A percentile compares a stretch with the other conserved stretches of the same genome.
These are phyloP conservation scores for Mucor mucedo DNA, from an alignment of 371 early-diverging fungal genomes.

Conservation along the genomic window DNA sequence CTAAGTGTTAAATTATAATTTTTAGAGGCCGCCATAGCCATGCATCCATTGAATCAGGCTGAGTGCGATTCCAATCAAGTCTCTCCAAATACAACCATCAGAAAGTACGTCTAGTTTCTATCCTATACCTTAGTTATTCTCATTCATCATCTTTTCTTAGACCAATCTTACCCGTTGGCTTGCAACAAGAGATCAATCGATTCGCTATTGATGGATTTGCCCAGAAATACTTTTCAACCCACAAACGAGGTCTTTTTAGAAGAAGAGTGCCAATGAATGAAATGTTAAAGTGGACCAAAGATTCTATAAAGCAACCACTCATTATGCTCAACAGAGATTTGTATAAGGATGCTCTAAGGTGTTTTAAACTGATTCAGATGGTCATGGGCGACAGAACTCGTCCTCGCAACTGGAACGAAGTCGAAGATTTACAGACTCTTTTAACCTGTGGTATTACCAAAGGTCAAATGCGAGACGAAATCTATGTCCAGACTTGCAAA, in stretches of 20 bases:
- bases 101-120: conserved; percentile 11
- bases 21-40: conserved; percentile 54
- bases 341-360: conserved; percentile 84
- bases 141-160: conserved; percentile 20
- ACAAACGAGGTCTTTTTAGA: conserved; percentile 84
- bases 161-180: conserved; percentile 62
- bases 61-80: conserved; percentile 9
- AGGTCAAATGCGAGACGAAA: conserved; percentile 89
- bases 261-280: conserved; percentile 87
- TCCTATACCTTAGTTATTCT: neutral
- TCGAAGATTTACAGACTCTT: conserved; percentile 75
- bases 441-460: conserved; percentile 77
- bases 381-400: conserved; percentile 80
- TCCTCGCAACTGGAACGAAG: conserved; percentile 33
- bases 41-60: conserved; percentile 53
- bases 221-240: conserved; percentile 87
- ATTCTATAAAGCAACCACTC: conserved; percentile 79
- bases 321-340: conserved; percentile 78
- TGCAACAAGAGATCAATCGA: conserved; percentile 76
- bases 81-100: conserved; percentile 11
- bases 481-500: conserved; percentile 93
- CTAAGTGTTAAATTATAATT: neutral
- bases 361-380: conserved; percentile 84
- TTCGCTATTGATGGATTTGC: conserved; percentile 94
- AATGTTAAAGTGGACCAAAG: conserved; percentile 84